Evolutionary conservation across 192 early-diverging fungal genomes (phyloP), one percentile per base, ranked within the genome.

Genomic region (Chytriomyces confervae): DNA sequence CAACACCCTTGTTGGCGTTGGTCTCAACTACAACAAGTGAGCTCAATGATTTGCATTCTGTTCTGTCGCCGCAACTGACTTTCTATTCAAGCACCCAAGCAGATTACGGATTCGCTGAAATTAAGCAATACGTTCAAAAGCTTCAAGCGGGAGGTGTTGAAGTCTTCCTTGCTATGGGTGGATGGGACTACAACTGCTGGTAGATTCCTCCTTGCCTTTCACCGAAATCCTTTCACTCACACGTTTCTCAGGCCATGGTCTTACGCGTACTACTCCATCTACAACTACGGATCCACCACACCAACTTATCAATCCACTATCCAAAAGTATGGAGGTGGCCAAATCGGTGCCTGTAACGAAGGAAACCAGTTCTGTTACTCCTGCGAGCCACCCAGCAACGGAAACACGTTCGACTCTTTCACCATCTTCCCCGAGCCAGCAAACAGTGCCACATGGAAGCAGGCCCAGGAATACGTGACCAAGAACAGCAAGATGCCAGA

Each of bases 381-480:
- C 51, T 72, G 70, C 49, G 72, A 74, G 45, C 72, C 72, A 8
- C 57, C 61, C 9, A 29, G 43, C 24, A 74, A 74, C 61, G 72
- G 72, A 36, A 50, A 74, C 72, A 62, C 72, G n/a, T 10, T 48
- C 10, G 62, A 74, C 43, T 62, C 60, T 7, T 74, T 48, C 62
- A 45, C 72, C 61, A 50, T 74, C 43, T 74, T 63, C 61, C 72
- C 72, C 5, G 72, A 74, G 61, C 72, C 72, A 7, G 72, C 57
- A 23, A 29, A 44, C 20, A 44, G 27, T 6, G 6, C 60, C 61
- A 62, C 36, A 7, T 74, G 72, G 72, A 13, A 61, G 36, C 72
- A 74, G 18, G 72, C 72, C 7, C n/a, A 23, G 51, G 29, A 16
- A 1, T 61, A 74, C 27, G 61, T 74, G 13, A 51, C 72, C 27